Base-by-base conservation (phyloP, 441 rosid genomes). In the Gossypium schwendimanii region DNA sequence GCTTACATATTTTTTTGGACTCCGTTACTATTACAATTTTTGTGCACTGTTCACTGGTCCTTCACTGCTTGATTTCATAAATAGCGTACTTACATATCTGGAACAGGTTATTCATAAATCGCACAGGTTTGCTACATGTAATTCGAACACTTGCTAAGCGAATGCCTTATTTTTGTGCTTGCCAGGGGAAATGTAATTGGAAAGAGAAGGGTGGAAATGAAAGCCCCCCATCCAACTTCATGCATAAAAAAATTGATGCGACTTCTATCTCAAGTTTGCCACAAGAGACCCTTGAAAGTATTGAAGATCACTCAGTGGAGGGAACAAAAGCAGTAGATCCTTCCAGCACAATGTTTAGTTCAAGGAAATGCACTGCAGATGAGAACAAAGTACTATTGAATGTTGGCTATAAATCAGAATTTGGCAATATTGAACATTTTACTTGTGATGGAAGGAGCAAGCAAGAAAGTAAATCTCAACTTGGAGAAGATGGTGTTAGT, bases 271-370 rank as follows among this genome's bases (percentile, higher is more conserved):
- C 76, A 79, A 67, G 73, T 78, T 61, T 57, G 72, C 36, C 59
- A 39, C 55, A 66, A 55, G 57, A 75, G 44, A 71, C 69, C n/a
- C 59, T 41, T 69, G 76, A 77, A 60, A 71, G 54, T 83, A 76
- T 81, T 76, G 85, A 78, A 78, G 63, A 23, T 73, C 74, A 26
- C 67, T 69, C 78, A 44, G 23, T 44, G 61, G 85, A 77, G 75
- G 82, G 84, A 85, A 82, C 79, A 73, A 85, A 68, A 76, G 83
- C 15, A 49, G 67, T 70, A 61, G 82, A 72, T 75, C 70, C 78
- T 57, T 70, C 76, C 68, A 73, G 70, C 28, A 9, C 73, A 72
- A 73, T 53, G 72, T 76, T 70, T 77, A 80, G 73, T 75, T 55
- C 75, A 53, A 77, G 67, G 67, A 79, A 81, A 76, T 71, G 57